Evolutionary conservation across 1,284 basidiomycete species (phyloP), one percentile per base, ranked within the genome.

Genomic region (Tilletia setariae): DNA sequence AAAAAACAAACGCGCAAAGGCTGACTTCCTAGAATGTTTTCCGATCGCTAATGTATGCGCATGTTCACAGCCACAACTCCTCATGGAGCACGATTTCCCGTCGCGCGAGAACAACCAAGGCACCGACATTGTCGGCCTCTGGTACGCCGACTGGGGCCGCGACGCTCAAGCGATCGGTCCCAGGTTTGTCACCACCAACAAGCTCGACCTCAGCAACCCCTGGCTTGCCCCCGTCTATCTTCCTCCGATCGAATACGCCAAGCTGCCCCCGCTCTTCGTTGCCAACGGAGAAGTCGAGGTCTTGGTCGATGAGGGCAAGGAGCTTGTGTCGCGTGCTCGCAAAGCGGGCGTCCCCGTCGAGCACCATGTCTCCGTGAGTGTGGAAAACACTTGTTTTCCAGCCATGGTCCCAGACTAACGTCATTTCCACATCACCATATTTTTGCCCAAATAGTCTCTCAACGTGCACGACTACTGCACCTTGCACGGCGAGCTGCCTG

Each of bases 101-200:
- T 72, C 72, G 42, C 67, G 75, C 6, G 72, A 71, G 66, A 49
- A 25, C n/a, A 72, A 75, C 44, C 70, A 76, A n/a, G 56, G 46
- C 35, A 72, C 68, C 63, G 79, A 81, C 66, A 78, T 80, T 64
- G 73, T 81, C 32, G 49, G 44, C 3, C 49, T 72, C 13, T 40
- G 63, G 15, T 81, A 78, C 64, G 70, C 71, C 40, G 64, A 74
- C 30, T 80, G 78, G 79, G 78, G 79, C 23, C 63, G 76, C 21
- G 59, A 69, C 11, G 69, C 72, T 2, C 70, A 72, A 46, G 67
- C 64, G 1, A 53, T 76, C 23, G 68, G 59, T 16, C 69, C 67
- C 21, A 53, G 64, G 40, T 63, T 56, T 42, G 47, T 63, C 28
- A 35, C 67, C 23, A 40, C 66, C 35, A 63, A 72, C 19, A 70